Evolutionary conservation across 495 filamentous ascomycete species (phyloP).

Genomic region (Zalerion maritima): DNA sequence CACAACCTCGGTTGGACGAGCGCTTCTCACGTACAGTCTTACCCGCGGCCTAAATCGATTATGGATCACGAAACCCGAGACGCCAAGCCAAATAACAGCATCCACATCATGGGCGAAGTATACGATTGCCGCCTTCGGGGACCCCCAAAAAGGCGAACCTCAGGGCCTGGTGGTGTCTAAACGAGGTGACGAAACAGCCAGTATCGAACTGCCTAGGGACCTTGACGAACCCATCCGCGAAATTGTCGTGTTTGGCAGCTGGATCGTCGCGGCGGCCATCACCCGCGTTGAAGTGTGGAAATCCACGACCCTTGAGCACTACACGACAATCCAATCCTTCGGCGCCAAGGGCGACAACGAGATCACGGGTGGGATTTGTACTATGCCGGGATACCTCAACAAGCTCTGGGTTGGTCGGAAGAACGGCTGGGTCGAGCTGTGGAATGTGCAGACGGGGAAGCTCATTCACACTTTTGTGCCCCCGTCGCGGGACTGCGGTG

Average conservation of each 20-base stretch:
- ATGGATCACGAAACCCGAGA: slow-evolving; percentile 82
- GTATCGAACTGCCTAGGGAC: slow-evolving; percentile 48
- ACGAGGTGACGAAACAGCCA: slow-evolving; percentile 72
- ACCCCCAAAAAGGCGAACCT: slow-evolving; percentile 27
- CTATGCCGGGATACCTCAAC: slow-evolving; percentile 87
- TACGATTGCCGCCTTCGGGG: slow-evolving; percentile 76
- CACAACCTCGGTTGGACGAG: slow-evolving; percentile 80
- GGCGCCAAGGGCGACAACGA: slow-evolving; percentile 35
- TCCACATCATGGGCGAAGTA: slow-evolving; percentile 78
- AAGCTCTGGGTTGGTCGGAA: slow-evolving; percentile 78
- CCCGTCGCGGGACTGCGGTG: slow-evolving; percentile 45
- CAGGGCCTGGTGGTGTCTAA: slow-evolving; percentile 88
- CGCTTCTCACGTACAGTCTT: slow-evolving; percentile 88
- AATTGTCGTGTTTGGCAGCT: slow-evolving; percentile 73
- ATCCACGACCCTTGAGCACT: slow-evolving; percentile 67
- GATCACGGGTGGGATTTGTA: slow-evolving; percentile 58
- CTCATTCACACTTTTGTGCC: slow-evolving; percentile 74
- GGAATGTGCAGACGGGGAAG: slow-evolving; percentile 88
- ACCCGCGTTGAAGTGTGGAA: slow-evolving; percentile 82
- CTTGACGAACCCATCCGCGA: slow-evolving; percentile 55
- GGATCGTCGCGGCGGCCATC: slow-evolving; percentile 69
- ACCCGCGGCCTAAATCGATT: slow-evolving; percentile 76
- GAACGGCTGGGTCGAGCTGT: slow-evolving; percentile 88
- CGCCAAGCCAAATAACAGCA: slow-evolving; percentile 70
- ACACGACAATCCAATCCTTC: slow-evolving; percentile 58